Evolutionary conservation across 2,329 filamentous ascomycete species (phyloP).

Genomic region (Pseudovirgaria hyperparasitica): DNA sequence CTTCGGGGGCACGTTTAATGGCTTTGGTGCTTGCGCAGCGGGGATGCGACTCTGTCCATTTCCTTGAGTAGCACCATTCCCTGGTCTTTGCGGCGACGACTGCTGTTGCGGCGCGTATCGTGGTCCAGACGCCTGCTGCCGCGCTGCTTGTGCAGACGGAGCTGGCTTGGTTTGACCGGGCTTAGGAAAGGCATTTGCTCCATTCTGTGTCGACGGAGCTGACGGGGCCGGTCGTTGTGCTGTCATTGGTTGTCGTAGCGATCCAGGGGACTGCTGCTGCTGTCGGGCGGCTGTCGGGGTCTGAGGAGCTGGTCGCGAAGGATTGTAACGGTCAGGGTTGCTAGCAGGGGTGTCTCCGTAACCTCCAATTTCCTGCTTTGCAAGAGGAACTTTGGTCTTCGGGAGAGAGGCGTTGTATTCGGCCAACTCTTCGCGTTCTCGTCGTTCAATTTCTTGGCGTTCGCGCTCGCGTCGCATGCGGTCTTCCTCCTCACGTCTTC

Average conservation of each 20-base stretch:
- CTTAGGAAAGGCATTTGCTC: conserved; percentile 13
- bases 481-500: conserved; percentile 27
- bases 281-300: conserved; percentile 46
- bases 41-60: conserved; percentile 20
- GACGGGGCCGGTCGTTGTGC: conserved; percentile 77
- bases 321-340: conserved; percentile 62
- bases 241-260: conserved; percentile 39
- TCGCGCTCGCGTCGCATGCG: conserved; percentile 25
- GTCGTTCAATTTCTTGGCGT: conserved; percentile 30
- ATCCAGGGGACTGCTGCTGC: conserved; percentile 37
- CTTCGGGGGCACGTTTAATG: conserved; percentile 39
- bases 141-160: conserved; percentile 17
- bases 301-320: conserved; percentile 70
- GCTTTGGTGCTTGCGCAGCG: conserved; percentile 38
- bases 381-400: conserved; percentile 64
- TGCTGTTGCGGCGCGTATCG: conserved; percentile 23
- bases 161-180: conserved; percentile 15
- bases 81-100: conserved; percentile 27
- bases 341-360: conserved; percentile 37
- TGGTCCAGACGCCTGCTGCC: conserved; percentile 34
- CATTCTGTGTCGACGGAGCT: conserved; percentile 40
- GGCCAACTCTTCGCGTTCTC: conserved; percentile 58
- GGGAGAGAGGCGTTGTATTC: conserved; percentile 84
- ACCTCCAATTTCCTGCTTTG: conserved; percentile 80
- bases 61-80: conserved; percentile 28